Percentiles rank a stretch among this genome's conserved stretches.
phyloP scores from a whole-genome alignment of 257 asterid species.

The Penstemon davidsonii region DNA sequence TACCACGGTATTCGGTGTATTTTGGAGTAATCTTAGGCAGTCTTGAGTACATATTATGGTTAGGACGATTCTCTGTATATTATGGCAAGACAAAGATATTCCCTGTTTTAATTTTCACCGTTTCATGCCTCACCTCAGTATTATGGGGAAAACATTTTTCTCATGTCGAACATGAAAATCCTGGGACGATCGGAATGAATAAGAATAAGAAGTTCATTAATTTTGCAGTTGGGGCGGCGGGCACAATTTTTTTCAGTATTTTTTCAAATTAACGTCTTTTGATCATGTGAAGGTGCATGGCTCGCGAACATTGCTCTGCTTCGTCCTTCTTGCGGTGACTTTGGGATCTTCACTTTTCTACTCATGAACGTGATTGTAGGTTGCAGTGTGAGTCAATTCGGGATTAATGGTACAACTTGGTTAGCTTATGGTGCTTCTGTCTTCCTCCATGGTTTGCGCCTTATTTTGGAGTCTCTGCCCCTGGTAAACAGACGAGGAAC shows the following conservation, averaged over 20 bases:
- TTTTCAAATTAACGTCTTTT: conserved; percentile 16
- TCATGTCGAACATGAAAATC: too few relatives aligned
- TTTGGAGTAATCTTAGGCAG: too few relatives aligned
- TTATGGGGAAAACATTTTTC: too few relatives aligned
- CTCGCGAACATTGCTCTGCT: conserved; percentile 16
- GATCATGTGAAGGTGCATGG: conserved; percentile 24
- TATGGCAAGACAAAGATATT: too few relatives aligned
- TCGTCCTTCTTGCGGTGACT: neutral
- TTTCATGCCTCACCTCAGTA: too few relatives aligned
- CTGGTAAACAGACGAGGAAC: too few relatives aligned
- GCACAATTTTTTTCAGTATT: conserved; percentile 18
- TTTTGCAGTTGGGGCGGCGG: conserved; percentile 15
- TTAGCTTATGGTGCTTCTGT: conserved; percentile 8
- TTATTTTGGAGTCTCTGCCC: too few relatives aligned
- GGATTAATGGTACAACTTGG: conserved; percentile 24
- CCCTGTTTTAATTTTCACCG: too few relatives aligned
- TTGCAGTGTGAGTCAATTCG: conserved; percentile 23
- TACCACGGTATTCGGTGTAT: too few relatives aligned
- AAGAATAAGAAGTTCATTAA: conserved; percentile 5
- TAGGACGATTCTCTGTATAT: too few relatives aligned
- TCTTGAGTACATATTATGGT: too few relatives aligned
- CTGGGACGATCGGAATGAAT: too few relatives aligned
- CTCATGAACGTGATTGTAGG: conserved; percentile 27
- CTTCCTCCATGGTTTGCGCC: neutral
- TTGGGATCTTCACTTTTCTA: conserved; percentile 25